Base-by-base conservation (phyloP, 768 basidiomycete genomes). In the Termitomyces sp. region DNA sequence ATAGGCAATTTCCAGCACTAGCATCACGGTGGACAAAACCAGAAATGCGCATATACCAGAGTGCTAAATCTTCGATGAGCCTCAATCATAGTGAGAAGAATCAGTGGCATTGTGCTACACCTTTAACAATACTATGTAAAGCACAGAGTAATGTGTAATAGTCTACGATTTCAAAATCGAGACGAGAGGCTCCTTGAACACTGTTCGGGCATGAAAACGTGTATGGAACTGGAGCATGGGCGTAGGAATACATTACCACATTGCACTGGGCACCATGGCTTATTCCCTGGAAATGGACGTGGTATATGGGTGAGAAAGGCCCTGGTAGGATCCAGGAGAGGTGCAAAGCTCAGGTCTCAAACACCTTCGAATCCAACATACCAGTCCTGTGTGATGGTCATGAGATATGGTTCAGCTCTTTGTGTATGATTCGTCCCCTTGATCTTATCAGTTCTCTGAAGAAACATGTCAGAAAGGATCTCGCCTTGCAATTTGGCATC, bases 11-110 rank as follows among this genome's bases (percentile, higher is more conserved):
- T n/a, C n/a, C n/a, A n/a, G n/a, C n/a, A 53, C n/a, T 53, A 34
- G 39, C 21, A 10, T 51, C 49, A 14, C 42, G 42, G 21, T 53
- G 52, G 11, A 53, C 42, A 35, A 43, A 53, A 1, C 41, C 52
- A 14, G 52, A 42, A 16, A 43, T 34, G 16, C 28, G 32, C 40
- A 53, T 23, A 14, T 53, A 53, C 12, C 16, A 10, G 1, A 53
- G 32, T 3, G 52, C 52, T 44, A 34, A 4, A 17, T 35, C 23
- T 21, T 34, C 16, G 1, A 43, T 30, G 3, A 32, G 30, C 5
- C 4, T 19, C 11, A 14, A 32, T 17, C 19, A 21, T n/a, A 23
- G n/a, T 7, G n/a, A 16, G 12, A 39, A 8, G 11, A 37, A 19
- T 34, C n/a, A 23, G 17, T n/a, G n/a, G n/a, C n/a, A n/a, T 41